Evolutionary conservation across 2,329 filamentous ascomycete species (phyloP).

Genomic region (Ceratocystis harringtonii): DNA sequence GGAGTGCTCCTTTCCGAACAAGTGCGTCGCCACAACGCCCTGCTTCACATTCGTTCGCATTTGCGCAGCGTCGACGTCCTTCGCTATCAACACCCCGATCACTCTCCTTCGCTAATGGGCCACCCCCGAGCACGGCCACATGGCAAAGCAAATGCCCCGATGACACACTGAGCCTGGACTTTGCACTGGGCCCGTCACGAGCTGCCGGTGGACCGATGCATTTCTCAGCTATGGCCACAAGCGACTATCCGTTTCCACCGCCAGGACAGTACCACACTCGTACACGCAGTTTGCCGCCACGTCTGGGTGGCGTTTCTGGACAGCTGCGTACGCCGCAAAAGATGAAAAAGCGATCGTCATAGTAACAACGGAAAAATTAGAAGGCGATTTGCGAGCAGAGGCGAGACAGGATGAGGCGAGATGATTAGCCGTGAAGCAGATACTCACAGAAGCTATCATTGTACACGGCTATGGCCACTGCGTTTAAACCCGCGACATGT

Average conservation of each 20-base stretch:
- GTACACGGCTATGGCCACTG: background rate
- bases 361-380: background rate
- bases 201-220: background rate
- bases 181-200: background rate
- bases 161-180: background rate
- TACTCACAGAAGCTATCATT: background rate
- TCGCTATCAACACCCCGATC: conserved; percentile 14
- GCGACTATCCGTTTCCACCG: background rate
- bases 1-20: conserved; percentile 7
- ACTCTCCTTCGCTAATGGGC: conserved; percentile 14
- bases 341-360: conserved; percentile 13
- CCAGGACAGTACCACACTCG: background rate
- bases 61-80: conserved; percentile 9
- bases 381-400: background rate
- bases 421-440: background rate
- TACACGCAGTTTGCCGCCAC: conserved; percentile 13
- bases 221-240: background rate
- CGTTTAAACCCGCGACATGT: too few relatives aligned
- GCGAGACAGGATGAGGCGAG: too few relatives aligned
- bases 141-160: background rate
- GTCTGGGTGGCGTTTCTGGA: conserved; percentile 11
- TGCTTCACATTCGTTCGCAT: conserved; percentile 15
- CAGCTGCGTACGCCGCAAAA: conserved; percentile 14
- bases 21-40: background rate
- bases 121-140: conserved; percentile 4